These are phyloP conservation scores for Arctostaphylos glauca DNA, from an alignment of 148 eudicot genomes.

Conservation along the genomic window DNA sequence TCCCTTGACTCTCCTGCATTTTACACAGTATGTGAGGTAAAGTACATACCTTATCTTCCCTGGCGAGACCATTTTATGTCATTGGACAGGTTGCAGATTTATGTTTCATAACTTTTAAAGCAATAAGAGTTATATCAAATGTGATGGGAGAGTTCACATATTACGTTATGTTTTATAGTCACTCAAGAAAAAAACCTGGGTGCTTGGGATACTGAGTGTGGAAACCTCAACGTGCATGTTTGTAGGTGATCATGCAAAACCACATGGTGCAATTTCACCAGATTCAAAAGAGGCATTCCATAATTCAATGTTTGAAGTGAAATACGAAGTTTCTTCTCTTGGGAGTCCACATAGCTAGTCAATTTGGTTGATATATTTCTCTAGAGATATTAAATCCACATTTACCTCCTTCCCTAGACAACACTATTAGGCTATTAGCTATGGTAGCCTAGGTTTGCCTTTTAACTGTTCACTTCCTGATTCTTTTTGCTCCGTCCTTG, in stretches of 20 bases:
- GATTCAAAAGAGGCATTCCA: not conserved
- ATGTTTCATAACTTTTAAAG: not conserved
- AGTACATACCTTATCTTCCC: not conserved
- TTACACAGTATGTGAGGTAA: constrained; percentile 84
- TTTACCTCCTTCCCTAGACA: not conserved
- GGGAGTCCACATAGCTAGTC: not conserved
- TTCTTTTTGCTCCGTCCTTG: not conserved
- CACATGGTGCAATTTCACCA: not conserved
- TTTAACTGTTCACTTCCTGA: constrained; percentile 2
- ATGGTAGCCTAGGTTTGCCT: not conserved
- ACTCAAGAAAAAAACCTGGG: not conserved
- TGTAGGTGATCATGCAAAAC: not conserved
- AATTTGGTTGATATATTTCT: not conserved
- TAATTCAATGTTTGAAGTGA: not conserved
- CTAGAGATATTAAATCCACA: not conserved
- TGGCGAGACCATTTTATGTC: not conserved
- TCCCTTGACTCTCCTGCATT: constrained; percentile 84
- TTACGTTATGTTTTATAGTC: not conserved
- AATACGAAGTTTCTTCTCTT: constrained; percentile 2
- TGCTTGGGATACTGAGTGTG: not conserved
- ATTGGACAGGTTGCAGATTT: not conserved
- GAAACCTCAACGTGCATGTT: not conserved
- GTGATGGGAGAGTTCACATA: not conserved
- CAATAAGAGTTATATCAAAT: not conserved
- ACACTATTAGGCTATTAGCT: not conserved